Evolutionary conservation across 768 basidiomycete species (phyloP).

Genomic region (Agrocybe praecox): DNA sequence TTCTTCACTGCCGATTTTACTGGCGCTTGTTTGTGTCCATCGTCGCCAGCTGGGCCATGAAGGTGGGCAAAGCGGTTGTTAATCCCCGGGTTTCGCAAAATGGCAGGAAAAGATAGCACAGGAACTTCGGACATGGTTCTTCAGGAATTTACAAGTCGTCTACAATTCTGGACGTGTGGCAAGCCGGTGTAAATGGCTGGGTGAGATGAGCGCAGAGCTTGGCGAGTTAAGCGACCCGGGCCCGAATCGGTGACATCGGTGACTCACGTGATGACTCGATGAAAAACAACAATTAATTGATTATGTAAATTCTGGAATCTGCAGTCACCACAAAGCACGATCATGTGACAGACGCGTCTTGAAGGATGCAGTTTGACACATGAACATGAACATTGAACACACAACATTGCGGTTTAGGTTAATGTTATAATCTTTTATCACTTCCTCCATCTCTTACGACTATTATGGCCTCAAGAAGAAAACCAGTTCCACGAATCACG

Average conservation of each 20-base stretch:
- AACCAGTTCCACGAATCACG: slow-evolving; percentile 30
- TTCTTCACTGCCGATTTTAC: slow-evolving; percentile 35
- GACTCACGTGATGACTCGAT: slow-evolving; percentile 16
- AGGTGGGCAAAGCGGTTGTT: slow-evolving; percentile 58
- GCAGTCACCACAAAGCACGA: slow-evolving; percentile 9
- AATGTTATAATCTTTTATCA: neutral
- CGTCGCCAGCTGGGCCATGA: slow-evolving; percentile 21
- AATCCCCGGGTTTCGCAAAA: slow-evolving; percentile 63
- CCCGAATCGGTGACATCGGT: slow-evolving; percentile 2
- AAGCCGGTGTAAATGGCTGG: neutral
- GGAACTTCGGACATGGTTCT: slow-evolving; percentile 26
- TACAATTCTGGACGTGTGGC: neutral
- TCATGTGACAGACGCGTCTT: slow-evolving; percentile 29
- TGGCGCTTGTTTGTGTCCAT: slow-evolving; percentile 13
- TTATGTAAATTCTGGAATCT: no score
- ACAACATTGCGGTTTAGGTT: neutral
- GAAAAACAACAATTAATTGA: neutral
- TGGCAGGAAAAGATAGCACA: slow-evolving; percentile 68
- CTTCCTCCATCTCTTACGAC: neutral
- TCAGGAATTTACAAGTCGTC: neutral
- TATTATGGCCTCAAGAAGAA: slow-evolving; percentile 33
- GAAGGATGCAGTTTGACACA: neutral
- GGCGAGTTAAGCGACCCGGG: neutral
- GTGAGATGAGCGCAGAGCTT: neutral
- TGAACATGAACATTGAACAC: neutral